Percentiles rank a stretch among this genome's conserved stretches.
Evolutionary conservation across 164 flowering plant species (phyloP).

Genomic region (Annona squamosa): DNA sequence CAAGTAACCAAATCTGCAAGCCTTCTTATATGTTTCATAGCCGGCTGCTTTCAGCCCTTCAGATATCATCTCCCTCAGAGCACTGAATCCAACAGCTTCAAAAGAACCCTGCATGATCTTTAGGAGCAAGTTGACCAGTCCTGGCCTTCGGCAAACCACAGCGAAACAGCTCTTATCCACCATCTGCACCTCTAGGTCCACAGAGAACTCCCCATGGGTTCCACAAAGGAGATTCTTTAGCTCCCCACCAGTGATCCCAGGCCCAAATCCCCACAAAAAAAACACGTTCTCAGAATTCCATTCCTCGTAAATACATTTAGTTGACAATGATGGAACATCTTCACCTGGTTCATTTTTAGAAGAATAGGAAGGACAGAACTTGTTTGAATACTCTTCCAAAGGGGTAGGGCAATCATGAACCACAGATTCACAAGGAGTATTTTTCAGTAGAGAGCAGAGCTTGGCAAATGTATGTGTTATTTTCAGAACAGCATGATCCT

Average conservation of each 20-base stretch:
- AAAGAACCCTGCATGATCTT: slow-evolving; percentile 31
- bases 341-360: slow-evolving; percentile 27
- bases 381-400: slow-evolving; percentile 32
- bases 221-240: slow-evolving; percentile 39
- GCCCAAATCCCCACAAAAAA: slow-evolving; percentile 75
- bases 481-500: slow-evolving; percentile 44
- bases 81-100: slow-evolving; percentile 19
- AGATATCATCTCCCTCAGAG: slow-evolving; percentile 44
- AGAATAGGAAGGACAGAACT: slow-evolving; percentile 28
- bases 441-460: slow-evolving; percentile 45
- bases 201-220: slow-evolving; percentile 42
- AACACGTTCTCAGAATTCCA: slow-evolving; percentile 42
- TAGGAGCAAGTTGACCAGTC: slow-evolving; percentile 36
- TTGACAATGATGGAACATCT: slow-evolving; percentile 26
- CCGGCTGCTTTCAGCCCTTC: slow-evolving; percentile 62
- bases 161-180: slow-evolving; percentile 68
- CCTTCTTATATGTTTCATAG: slow-evolving; percentile 46
- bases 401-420: slow-evolving; percentile 10
- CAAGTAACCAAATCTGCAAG: slow-evolving; percentile 48
- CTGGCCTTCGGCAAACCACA: slow-evolving; percentile 52
- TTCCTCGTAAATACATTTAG: slow-evolving; percentile 26
- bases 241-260: slow-evolving; percentile 35
- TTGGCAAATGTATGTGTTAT: slow-evolving; percentile 54
- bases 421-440: slow-evolving; percentile 16
- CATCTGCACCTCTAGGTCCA: slow-evolving; percentile 59